Base-by-base conservation (phyloP, 352 stramenopile species). In the Phytophthora constricta region DNA sequence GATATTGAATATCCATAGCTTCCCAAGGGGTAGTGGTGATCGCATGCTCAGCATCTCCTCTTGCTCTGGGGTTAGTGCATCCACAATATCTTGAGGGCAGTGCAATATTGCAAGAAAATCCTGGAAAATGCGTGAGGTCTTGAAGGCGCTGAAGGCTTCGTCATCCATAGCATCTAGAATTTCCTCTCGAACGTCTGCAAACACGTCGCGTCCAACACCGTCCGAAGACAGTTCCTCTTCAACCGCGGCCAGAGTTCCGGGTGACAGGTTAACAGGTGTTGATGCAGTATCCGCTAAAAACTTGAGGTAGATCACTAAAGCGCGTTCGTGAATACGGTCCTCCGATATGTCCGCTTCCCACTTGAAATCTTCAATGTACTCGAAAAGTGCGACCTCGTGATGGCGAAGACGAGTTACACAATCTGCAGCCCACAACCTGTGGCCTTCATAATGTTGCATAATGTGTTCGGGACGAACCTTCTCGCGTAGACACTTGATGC, bases 351-450 rank as follows among this genome's bases (percentile, higher is more conserved):
- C 72, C 10, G 70, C 68, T 45, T 87, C 73, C 73, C 78, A 89
- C 55, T 78, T 80, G 47, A 87, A 92, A 48, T 90, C 75, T 43
- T 92, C 84, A 37, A 90, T 89, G 28, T 81, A 68, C 60, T 90
- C 81, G 26, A 90, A 90, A 14, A 92, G 59, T 10, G 48, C 52
- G 9, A 92, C 65, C 34, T 90, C 80, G 45, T 86, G 64, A 64
- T 87, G 69, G 5, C 70, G 62, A 22, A 75, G 51, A 7, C 82
- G 68, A 13, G 50, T 69, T 8, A 90, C 72, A 19, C 82, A 87
- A 60, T 87, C 82, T 7, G 81, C 81, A 14, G 73, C 68, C 84
- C 84, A 92, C 1, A 92, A 50, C 23, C 80, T 70, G 58, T 84
- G 77, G 1, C 74, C 72, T 17, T 88, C 80, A 47, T 90, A 92